Evolutionary conservation across 2,329 filamentous ascomycete genomes (phyloP).

Genomic region (Alternaria alternata): DNA sequence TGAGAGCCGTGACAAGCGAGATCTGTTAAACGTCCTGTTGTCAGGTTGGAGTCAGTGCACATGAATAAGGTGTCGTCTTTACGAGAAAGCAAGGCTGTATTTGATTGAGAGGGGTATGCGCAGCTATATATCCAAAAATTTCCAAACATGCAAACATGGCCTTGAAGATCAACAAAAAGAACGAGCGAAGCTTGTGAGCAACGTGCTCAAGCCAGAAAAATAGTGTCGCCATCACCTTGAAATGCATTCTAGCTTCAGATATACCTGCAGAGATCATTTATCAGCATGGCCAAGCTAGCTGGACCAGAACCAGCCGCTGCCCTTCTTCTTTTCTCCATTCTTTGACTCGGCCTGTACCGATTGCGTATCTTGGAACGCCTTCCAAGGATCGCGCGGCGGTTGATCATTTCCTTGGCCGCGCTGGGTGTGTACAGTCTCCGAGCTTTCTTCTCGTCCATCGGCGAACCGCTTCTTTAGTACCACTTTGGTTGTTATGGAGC

Average conservation of each 20-base stretch:
- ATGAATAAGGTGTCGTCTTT: too few species aligned
- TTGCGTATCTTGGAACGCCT: slow-evolving; percentile 19
- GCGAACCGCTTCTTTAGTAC: slow-evolving; percentile 66
- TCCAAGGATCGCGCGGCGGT: slow-evolving; percentile 22
- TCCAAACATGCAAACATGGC: neutral
- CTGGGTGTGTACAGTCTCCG: slow-evolving; percentile 61
- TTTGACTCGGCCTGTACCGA: slow-evolving; percentile 6
- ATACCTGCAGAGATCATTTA: neutral
- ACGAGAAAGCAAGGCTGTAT: slow-evolving; percentile 31
- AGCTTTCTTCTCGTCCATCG: slow-evolving; percentile 67
- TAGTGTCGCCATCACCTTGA: neutral
- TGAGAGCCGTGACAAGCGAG: too few species aligned
- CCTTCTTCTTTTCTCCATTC: slow-evolving; percentile 23
- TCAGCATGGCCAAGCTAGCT: slow-evolving; percentile 3
- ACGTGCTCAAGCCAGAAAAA: neutral
- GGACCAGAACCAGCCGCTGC: slow-evolving; percentile 47
- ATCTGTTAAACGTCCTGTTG: too few species aligned
- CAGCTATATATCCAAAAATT: neutral
- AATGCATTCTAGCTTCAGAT: too few species aligned
- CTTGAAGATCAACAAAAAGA: neutral
- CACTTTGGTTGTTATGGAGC: slow-evolving; percentile 65
- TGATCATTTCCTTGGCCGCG: slow-evolving; percentile 31
- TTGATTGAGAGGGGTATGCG: slow-evolving; percentile 13
- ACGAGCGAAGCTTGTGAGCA: neutral
- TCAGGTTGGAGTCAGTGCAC: too few species aligned